Base-by-base conservation (phyloP, 2,329 filamentous ascomycete species). In the Penicillium sp. region DNA sequence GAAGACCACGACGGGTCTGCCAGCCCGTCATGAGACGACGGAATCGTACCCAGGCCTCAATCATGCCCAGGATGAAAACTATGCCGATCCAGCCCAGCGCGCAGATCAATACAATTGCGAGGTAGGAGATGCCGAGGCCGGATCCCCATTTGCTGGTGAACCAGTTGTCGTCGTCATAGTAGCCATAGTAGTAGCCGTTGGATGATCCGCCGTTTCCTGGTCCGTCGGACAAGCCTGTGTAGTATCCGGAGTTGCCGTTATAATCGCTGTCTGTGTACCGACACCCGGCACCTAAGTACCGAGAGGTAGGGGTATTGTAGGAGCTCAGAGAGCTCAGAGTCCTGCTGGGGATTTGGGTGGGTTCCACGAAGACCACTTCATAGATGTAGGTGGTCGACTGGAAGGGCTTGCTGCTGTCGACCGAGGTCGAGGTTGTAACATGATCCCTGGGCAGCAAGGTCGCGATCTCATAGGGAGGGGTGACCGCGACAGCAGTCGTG, bases 21-120 rank as follows among this genome's bases (percentile, higher is more conserved):
- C 69, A 71, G 47, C 69, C 69, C 4, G 62, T 69, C 68, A 70
- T 70, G 22, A 72, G 59, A 5, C 69, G 67, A 45, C 68, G 66
- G 57, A 71, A 72, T 18, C 68, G 66, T 5, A 72, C 47, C 56
- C 66, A 72, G 39, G 61, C 64, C 48, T 72, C 69, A 26, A 71
- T 53, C 38, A 71, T 62, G 26, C 69, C 69, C 3, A 61, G 44
- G 29, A 72, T 58, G 48, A 72, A 59, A 31, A 60, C 60, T 0
- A 71, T 34, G 10, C 61, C 66, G 13, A 69, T 57, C 69, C 68
- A 72, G 40, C 66, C 66, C 0, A 72, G 38, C 5, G 59, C 22
- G n/a, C 29, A 39, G 42, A 68, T 66, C 13, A 72, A 50, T 6
- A 62, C 58, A 18, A 71, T 55, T 26, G 62, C 69, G 8, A 70